Base-by-base conservation (phyloP, 371 early-diverging fungal species). In the Haplosporangium sp. region DNA sequence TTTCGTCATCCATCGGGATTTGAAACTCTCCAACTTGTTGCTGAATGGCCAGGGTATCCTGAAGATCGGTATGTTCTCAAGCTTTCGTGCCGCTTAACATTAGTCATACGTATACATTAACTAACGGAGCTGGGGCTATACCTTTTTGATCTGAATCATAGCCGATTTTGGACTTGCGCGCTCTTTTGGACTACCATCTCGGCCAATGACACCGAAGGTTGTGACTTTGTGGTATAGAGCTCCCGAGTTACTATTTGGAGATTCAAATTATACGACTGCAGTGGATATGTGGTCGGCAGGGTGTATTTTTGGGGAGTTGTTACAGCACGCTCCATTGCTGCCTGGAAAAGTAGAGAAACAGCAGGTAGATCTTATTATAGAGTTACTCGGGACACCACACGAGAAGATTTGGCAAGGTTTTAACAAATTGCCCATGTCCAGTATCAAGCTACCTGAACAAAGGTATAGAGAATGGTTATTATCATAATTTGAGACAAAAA, bases 211-310 rank as follows among this genome's bases (percentile, higher is more conserved):
- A 9, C 96, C 96, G 1, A 90, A 94, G 63, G 98, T 99, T 6
- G 96, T 97, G 3, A 99, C 99, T 8, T 83, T 98, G 9, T 98
- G 98, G 98, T 97, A 98, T 76, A 90, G 98, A 61, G 88, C 98
- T 6, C 98, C 98, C 0, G 98, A 98, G 84, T 84, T 98, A 0
- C 84, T 98, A 0, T 86, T 94, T 75, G 98, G 97, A 4, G 89
- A 88, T 52, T 84, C 87, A 1, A 86, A 88, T 47, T 98, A 98
- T 84, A 89, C 93, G 7, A 88, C 88, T 4, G 92, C 96, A 4
- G 89, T 97, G 4, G 98, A 98, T 84, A 89, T 97, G 81, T 99
- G 99, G 98, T 93, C 96, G 0, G 92, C 90, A 44, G 96, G 95
- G 40, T 96, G 96, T 76, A 94, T 96, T 15, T 89, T 96, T 78